Percentiles rank a stretch among this genome's conserved stretches.
Conservation (phyloP, 179 eudicot species). For the Spergularia azorica region DNA sequence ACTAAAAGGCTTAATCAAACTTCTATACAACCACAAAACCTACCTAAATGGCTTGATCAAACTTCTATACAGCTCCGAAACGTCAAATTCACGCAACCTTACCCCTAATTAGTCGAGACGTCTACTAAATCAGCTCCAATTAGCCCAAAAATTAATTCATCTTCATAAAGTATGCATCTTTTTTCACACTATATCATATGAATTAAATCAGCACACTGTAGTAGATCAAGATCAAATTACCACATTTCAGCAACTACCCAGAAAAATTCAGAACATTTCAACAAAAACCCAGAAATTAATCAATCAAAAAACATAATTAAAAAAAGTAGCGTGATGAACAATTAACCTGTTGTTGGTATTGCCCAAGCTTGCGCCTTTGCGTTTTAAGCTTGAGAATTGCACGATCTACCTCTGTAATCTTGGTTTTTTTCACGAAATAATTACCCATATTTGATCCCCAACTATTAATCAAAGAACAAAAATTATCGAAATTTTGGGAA, state of each 20-base stretch:
- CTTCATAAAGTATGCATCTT: background rate
- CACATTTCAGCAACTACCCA: constrained; percentile 25
- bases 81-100: background rate
- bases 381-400: constrained; percentile 96
- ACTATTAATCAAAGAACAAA: background rate
- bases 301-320: background rate
- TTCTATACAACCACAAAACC: background rate
- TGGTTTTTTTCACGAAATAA: constrained; percentile 88
- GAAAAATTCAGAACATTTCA: background rate
- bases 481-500: background rate
- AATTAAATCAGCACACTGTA: background rate
- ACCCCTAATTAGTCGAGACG: constrained; percentile 6
- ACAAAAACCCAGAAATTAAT: background rate
- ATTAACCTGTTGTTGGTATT: constrained; percentile 85
- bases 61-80: background rate
- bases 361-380: constrained; percentile 93
- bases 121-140: background rate
- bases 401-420: constrained; percentile 90
- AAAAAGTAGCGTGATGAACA: background rate
- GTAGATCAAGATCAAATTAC: constrained; percentile 8
- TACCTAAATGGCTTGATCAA: background rate
- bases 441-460: constrained; percentile 61
- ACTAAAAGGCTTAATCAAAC: background rate
- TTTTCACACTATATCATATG: background rate
- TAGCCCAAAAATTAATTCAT: background rate